Percentiles rank a stretch among this genome's conserved stretches.
phyloP scores from a whole-genome alignment of 805 yeast genomes.

The Saturnispora silvae region DNA sequence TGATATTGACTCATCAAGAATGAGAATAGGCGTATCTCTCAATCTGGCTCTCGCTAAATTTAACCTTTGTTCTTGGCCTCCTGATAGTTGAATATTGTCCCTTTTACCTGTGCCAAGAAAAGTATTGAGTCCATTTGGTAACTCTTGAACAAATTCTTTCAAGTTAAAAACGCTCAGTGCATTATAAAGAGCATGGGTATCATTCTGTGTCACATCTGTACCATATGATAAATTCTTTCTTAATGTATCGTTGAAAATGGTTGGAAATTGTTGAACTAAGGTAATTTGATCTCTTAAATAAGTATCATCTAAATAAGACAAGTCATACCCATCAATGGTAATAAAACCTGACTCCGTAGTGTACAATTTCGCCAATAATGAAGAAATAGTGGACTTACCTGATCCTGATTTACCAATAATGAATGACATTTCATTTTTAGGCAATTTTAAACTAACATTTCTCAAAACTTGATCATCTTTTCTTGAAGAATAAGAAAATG shows the following conservation, averaged over 20 bases:
- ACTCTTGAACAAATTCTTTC: constrained; percentile 33
- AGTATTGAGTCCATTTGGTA: constrained; percentile 50
- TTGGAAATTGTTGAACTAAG: constrained; percentile 61
- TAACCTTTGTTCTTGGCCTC: constrained; percentile 84
- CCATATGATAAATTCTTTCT: constrained; percentile 44
- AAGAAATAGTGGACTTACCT: constrained; percentile 80
- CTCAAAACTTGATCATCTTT: constrained; percentile 36
- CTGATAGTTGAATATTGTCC: constrained; percentile 48
- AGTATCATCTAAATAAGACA: constrained; percentile 30
- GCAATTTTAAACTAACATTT: constrained; percentile 35
- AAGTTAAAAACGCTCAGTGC: constrained; percentile 48
- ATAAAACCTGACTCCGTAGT: constrained; percentile 45
- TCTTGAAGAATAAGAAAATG: constrained; percentile 56
- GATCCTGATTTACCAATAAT: constrained; percentile 85
- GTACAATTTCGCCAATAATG: constrained; percentile 54
- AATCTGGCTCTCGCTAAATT: constrained; percentile 76
- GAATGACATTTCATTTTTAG: constrained; percentile 40
- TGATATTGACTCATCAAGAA: constrained; percentile 79
- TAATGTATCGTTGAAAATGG: constrained; percentile 54
- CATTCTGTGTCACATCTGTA: constrained; percentile 14
- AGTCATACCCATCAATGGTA: constrained; percentile 41
- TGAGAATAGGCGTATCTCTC: constrained; percentile 61
- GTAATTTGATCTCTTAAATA: constrained; percentile 60
- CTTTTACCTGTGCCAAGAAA: constrained; percentile 24
- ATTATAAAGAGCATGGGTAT: constrained; percentile 22